A percentile compares a stretch with the other conserved stretches of the same genome.
phyloP scores from a whole-genome alignment of 345 rosid genomes.

The Murraya koenigii region DNA sequence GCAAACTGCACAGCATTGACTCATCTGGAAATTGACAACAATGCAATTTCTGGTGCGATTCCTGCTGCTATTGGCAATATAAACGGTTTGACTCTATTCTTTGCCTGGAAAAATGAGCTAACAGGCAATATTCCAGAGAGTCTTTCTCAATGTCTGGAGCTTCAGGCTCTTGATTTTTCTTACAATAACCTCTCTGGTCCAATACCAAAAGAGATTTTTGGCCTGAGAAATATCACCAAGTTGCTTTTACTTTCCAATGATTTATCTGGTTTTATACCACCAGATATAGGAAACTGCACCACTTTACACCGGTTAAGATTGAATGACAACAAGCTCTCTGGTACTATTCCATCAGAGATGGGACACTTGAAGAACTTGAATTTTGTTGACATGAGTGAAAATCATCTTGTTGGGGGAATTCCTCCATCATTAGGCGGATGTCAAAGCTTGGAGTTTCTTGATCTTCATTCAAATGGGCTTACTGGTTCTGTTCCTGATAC shows the following conservation, averaged over 20 bases:
- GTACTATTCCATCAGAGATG: slow-evolving; percentile 75
- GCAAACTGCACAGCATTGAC: slow-evolving; percentile 64
- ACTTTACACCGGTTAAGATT: slow-evolving; percentile 61
- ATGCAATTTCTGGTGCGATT: slow-evolving; percentile 68
- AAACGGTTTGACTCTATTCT: slow-evolving; percentile 70
- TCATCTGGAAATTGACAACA: slow-evolving; percentile 81
- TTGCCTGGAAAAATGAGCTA: slow-evolving; percentile 87
- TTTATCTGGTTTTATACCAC: slow-evolving; percentile 74
- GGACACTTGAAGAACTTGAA: slow-evolving; percentile 61
- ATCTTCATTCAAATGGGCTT: slow-evolving; percentile 78
- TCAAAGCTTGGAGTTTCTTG: slow-evolving; percentile 62
- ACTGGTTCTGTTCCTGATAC: slow-evolving; percentile 62
- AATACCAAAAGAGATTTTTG: slow-evolving; percentile 60
- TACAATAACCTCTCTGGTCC: slow-evolving; percentile 74
- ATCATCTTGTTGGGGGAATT: slow-evolving; percentile 61
- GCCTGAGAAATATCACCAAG: slow-evolving; percentile 74
- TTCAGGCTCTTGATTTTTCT: slow-evolving; percentile 91
- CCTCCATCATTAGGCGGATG: slow-evolving; percentile 63
- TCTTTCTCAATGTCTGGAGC: slow-evolving; percentile 63
- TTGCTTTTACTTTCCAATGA: slow-evolving; percentile 72
- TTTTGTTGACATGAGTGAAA: slow-evolving; percentile 71
- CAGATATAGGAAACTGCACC: slow-evolving; percentile 82
- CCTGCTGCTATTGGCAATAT: slow-evolving; percentile 59
- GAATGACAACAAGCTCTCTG: slow-evolving; percentile 65
- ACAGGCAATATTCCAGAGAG: slow-evolving; percentile 72